phyloP scores from a whole-genome alignment of 1,284 basidiomycete genomes.

The Melampsora abietis-canadensis region DNA sequence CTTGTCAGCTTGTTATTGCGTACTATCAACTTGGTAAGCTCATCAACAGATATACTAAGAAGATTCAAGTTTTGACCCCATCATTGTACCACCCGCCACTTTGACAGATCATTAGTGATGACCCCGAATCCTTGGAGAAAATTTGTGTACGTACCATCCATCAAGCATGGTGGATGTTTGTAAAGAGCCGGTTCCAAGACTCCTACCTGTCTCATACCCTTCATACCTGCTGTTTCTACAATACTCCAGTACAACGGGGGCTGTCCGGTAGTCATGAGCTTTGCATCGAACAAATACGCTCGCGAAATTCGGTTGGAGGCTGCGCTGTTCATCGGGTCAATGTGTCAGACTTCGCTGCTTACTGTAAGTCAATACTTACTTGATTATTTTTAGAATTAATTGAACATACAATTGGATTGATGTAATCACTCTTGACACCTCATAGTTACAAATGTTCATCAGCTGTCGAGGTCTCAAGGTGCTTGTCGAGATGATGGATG shows the following conservation, averaged over 20 bases:
- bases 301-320: constrained; percentile 91
- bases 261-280: constrained; percentile 59
- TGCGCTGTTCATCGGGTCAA: constrained; percentile 84
- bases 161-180: constrained; percentile 33
- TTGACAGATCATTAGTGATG: constrained; percentile 73
- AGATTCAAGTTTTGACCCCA: constrained; percentile 9
- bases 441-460: constrained; percentile 85
- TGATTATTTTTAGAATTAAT: background rate
- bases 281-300: constrained; percentile 89
- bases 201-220: background rate
- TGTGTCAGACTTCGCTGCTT: constrained; percentile 85
- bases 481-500: constrained; percentile 89
- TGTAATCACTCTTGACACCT: background rate
- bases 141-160: constrained; percentile 67
- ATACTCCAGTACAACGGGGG: constrained; percentile 58
- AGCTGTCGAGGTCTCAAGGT: constrained; percentile 90
- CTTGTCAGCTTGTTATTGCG: constrained; percentile 78
- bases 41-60: constrained; percentile 47
- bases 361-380: constrained; percentile 57
- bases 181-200: background rate
- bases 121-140: constrained; percentile 83
- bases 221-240: constrained; percentile 57
- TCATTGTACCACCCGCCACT: background rate
- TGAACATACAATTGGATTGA: background rate
- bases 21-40: constrained; percentile 75